These are phyloP conservation scores for Cystobasidium tubakii DNA, from an alignment of 768 basidiomycete genomes.

Conservation along the genomic window DNA sequence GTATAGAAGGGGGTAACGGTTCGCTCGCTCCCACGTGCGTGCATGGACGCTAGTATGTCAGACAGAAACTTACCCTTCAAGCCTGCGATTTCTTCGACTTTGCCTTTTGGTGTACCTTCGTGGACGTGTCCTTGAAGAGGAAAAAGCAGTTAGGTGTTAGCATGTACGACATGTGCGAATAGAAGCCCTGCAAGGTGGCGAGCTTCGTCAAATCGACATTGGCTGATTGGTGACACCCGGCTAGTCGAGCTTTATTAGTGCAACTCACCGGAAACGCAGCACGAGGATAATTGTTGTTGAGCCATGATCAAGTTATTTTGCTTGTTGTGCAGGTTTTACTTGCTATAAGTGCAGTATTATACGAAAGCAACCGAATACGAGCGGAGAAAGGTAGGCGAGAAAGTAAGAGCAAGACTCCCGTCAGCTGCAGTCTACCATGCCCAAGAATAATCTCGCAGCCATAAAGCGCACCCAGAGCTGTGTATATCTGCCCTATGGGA, in stretches of 20 bases:
- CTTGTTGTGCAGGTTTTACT: too few relatives aligned
- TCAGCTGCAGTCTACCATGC: too few relatives aligned
- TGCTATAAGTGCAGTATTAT: too few relatives aligned
- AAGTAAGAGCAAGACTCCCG: too few relatives aligned
- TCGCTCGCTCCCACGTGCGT: background rate
- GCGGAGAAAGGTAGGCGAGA: too few relatives aligned
- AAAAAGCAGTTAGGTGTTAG: background rate
- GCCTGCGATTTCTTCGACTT: constrained; percentile 46
- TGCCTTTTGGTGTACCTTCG: constrained; percentile 48
- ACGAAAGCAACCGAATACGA: too few relatives aligned
- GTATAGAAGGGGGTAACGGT: background rate
- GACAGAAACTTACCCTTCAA: constrained; percentile 38
- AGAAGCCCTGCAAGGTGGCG: too few relatives aligned
- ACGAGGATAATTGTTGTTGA: constrained; percentile 28
- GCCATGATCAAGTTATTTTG: background rate
- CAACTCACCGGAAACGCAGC: constrained; percentile 25
- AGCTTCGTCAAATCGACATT: background rate
- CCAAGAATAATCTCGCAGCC: too few relatives aligned
- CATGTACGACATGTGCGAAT: too few relatives aligned
- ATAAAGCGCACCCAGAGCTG: too few relatives aligned
- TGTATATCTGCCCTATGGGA: too few relatives aligned
- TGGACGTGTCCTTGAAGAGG: constrained; percentile 45
- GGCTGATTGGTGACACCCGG: background rate
- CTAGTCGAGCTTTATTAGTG: too few relatives aligned
- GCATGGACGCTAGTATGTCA: background rate